Conservation (phyloP, 2,329 filamentous ascomycete genomes). For the Monosporascus sp. region DNA sequence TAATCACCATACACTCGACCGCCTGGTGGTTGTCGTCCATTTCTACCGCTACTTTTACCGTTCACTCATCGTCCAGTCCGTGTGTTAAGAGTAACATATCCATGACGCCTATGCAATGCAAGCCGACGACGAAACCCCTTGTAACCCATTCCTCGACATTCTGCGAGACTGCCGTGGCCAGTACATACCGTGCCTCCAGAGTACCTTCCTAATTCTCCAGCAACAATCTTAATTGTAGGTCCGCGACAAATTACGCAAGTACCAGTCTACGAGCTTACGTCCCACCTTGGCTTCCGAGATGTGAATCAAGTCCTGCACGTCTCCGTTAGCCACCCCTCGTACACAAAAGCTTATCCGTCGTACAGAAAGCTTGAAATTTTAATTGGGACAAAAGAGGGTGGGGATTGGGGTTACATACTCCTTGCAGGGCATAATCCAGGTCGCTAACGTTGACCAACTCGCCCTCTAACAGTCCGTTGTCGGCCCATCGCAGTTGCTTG, state of each 20-base stretch:
- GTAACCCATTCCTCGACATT: slow-evolving; percentile 19
- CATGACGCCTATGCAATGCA: slow-evolving; percentile 36
- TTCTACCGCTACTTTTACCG: slow-evolving; percentile 3
- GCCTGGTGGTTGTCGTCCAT: slow-evolving; percentile 1
- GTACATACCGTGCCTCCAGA: background rate
- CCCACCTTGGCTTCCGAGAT: slow-evolving; percentile 98
- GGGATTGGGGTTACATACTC: slow-evolving; percentile 52
- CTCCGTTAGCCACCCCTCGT: slow-evolving; percentile 19
- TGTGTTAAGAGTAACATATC: slow-evolving; percentile 19
- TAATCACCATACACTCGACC: background rate
- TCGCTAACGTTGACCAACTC: slow-evolving; percentile 92
- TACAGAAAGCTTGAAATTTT: slow-evolving; percentile 13
- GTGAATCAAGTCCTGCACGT: slow-evolving; percentile 80
- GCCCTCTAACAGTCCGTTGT: slow-evolving; percentile 84
- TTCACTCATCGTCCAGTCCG: slow-evolving; percentile 5
- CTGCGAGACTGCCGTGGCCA: slow-evolving; percentile 11
- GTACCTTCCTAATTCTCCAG: slow-evolving; percentile 1
- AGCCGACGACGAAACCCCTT: slow-evolving; percentile 27
- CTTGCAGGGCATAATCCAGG: slow-evolving; percentile 94
- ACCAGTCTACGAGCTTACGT: slow-evolving; percentile 97
- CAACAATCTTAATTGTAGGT: slow-evolving; percentile 64
- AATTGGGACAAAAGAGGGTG: slow-evolving; percentile 1
- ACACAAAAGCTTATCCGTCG: slow-evolving; percentile 18
- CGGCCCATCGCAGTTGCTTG: slow-evolving; percentile 90
- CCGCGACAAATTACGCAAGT: slow-evolving; percentile 90